phyloP scores from a whole-genome alignment of 441 rosid species.

The Daphne laureola region DNA sequence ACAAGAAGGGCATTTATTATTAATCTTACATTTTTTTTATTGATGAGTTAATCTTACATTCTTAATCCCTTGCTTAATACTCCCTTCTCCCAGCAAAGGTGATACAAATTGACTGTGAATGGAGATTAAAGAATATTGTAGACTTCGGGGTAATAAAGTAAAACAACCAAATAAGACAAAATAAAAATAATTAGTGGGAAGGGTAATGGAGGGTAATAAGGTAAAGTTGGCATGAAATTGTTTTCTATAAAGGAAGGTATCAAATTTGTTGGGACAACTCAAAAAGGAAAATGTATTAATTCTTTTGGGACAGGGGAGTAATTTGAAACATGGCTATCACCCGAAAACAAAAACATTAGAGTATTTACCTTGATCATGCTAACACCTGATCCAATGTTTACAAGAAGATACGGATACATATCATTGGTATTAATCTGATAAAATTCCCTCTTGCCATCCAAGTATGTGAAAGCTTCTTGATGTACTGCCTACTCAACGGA shows the following conservation, averaged over 20 bases:
- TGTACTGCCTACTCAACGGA: slow-evolving; percentile 50
- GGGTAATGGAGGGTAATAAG: no score
- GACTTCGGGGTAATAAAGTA: no score
- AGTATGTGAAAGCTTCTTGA: slow-evolving; percentile 75
- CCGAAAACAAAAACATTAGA: slow-evolving; percentile 1
- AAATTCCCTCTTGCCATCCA: slow-evolving; percentile 63
- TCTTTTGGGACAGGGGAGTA: no score
- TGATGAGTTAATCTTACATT: slow-evolving; percentile 8
- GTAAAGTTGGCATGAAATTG: no score
- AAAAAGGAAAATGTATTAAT: no score
- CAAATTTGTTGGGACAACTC: no score
- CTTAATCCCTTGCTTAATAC: neutral
- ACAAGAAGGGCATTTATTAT: slow-evolving; percentile 9
- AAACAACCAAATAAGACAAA: no score
- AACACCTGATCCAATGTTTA: slow-evolving; percentile 87
- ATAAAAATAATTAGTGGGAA: no score
- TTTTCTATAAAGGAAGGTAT: no score
- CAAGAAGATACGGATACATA: slow-evolving; percentile 78
- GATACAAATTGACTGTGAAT: no score
- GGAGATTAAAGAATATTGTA: no score
- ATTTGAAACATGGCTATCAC: neutral
- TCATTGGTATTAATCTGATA: slow-evolving; percentile 68
- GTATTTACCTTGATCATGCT: slow-evolving; percentile 80
- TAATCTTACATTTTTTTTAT: slow-evolving; percentile 6
- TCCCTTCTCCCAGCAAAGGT: no score